Base-by-base conservation (phyloP, 1,284 basidiomycete species). In the Farysia itapuensis region DNA sequence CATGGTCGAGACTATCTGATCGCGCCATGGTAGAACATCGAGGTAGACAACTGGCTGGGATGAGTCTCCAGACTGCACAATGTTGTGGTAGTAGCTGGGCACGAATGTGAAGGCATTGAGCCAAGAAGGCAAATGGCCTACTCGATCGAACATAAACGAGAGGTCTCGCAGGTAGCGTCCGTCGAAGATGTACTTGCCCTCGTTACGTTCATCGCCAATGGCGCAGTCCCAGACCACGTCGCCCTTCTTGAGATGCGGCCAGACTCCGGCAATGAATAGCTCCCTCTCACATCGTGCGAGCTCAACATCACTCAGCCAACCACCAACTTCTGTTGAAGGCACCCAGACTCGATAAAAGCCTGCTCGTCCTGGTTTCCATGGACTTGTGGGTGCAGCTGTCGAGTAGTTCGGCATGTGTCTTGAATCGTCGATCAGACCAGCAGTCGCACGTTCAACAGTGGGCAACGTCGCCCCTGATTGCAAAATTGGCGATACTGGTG, bases 171-270 rank as follows among this genome's bases (percentile, higher is more conserved):
- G 44, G 32, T 60, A 72, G 8, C 63, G 57, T 8, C 79, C 79
- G 45, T 79, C 77, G 30, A 77, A 79, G 38, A 79, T 48, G 21
- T 74, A 63, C 48, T 73, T 70, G 23, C 73, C 69, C 28, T 58
- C 49, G 39, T 74, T 76, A 26, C 47, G 23, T 32, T 64, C 42
- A 29, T 73, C 70, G 9, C 65, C 70, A 4, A 77, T 49, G 0
- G 78, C 78, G 16, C 64, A 59, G 58, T 80, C 77, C 40, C 67
- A 61, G 9, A 79, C 74, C 35, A 79, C 61, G 45, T 80, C 79
- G 1, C 79, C 79, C 13, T 56, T 56, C 48, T 64, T 58, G 7
- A 72, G 51, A 19, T 73, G 51, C 7, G 58, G 52, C 77, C 78
- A 78, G 3, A 71, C 39, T 13, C 77, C 74, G 22, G 72, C 61